These are phyloP conservation scores for Afroboletus lepidellus DNA, from an alignment of 1,284 basidiomycete species.

Conservation along the genomic window DNA sequence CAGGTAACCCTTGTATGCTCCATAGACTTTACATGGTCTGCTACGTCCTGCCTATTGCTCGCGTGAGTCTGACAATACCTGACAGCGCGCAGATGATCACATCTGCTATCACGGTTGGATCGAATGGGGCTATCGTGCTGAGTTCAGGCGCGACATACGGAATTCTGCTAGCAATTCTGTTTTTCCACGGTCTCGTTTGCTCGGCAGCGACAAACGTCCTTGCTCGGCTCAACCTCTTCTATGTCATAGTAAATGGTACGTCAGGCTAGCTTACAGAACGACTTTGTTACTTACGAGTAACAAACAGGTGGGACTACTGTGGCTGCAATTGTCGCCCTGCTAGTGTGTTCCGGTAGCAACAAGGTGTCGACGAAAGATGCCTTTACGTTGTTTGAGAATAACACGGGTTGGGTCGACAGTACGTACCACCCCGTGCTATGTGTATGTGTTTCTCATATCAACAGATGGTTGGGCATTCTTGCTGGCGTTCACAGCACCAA, in stretches of 20 bases:
- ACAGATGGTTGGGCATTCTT: conserved; percentile 72
- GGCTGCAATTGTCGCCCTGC: conserved; percentile 57
- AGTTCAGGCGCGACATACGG: conserved; percentile 64
- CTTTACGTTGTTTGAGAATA: conserved; percentile 69
- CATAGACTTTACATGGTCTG: conserved; percentile 69
- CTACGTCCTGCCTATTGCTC: not conserved
- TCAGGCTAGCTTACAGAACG: conserved; percentile 3
- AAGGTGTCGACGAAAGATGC: conserved; percentile 66
- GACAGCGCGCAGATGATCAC: conserved; percentile 71
- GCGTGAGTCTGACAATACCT: conserved; percentile 6
- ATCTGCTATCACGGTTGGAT: conserved; percentile 61
- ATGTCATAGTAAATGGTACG: conserved; percentile 61
- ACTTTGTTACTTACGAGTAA: conserved; percentile 3
- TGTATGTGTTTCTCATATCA: not conserved
- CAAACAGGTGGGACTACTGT: conserved; percentile 56
- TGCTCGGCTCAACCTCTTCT: conserved; percentile 67
- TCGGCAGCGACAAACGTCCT: conserved; percentile 66
- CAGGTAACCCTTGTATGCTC: conserved; percentile 66
- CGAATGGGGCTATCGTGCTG: conserved; percentile 51
- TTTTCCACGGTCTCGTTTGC: conserved; percentile 65
- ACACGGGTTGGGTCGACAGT: conserved; percentile 66
- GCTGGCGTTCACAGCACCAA: conserved; percentile 67
- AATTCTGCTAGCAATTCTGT: conserved; percentile 60
- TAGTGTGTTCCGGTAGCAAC: conserved; percentile 53
- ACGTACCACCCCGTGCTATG: conserved; percentile 14